Percentiles rank a stretch among this genome's conserved stretches.
Evolutionary conservation across 208 protist species (phyloP).

Genomic region (Wallacemonas collosoma): DNA sequence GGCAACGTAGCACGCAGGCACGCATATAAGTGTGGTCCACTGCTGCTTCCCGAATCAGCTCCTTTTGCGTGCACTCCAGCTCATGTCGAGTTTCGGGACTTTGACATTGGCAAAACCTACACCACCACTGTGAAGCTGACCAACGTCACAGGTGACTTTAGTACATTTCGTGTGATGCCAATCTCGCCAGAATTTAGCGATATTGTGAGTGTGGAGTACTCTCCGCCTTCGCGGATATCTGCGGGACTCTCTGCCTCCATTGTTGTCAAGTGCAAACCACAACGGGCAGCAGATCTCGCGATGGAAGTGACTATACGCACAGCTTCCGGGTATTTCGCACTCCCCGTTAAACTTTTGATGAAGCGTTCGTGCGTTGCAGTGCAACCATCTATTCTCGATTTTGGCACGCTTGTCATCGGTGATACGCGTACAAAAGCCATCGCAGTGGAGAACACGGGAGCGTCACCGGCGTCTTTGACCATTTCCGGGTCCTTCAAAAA

Average conservation of each 20-base stretch:
- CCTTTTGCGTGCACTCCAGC: slow-evolving; percentile 49
- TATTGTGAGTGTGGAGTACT: slow-evolving; percentile 60
- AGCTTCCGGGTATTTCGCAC: slow-evolving; percentile 60
- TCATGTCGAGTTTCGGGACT: slow-evolving; percentile 73
- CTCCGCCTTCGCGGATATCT: slow-evolving; percentile 70
- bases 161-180: slow-evolving; percentile 75
- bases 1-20: slow-evolving; percentile 10
- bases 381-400: slow-evolving; percentile 50
- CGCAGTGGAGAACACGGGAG: slow-evolving; percentile 72
- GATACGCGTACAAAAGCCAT: slow-evolving; percentile 51
- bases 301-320: slow-evolving; percentile 62
- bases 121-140: slow-evolving; percentile 58
- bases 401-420: slow-evolving; percentile 78
- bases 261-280: slow-evolving; percentile 62
- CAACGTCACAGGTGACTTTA: slow-evolving; percentile 74
- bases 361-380: slow-evolving; percentile 54
- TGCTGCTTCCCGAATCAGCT: not conserved
- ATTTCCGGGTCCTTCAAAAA: slow-evolving; percentile 69
- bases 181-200: slow-evolving; percentile 65
- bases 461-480: slow-evolving; percentile 50
- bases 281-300: slow-evolving; percentile 61
- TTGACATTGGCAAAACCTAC: slow-evolving; percentile 77
- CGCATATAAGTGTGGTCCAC: not conserved
- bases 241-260: slow-evolving; percentile 80
- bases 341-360: slow-evolving; percentile 56